Evolutionary conservation across 2,329 filamentous ascomycete species (phyloP).

Genomic region (Aspergillus sp.): DNA sequence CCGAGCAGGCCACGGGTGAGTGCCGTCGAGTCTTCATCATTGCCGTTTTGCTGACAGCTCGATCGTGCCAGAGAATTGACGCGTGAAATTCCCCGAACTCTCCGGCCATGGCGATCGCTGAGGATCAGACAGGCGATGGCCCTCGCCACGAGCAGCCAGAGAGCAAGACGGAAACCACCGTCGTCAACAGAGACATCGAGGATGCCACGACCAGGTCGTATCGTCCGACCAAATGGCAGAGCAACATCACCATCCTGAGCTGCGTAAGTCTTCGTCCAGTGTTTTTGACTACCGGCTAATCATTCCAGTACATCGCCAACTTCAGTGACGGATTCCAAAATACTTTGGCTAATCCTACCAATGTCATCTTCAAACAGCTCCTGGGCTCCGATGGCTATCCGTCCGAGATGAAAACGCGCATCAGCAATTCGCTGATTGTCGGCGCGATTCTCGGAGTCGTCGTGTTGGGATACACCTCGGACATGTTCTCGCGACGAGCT

Average conservation of each 20-base stretch:
- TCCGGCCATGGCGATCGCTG: too few species aligned
- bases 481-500: constrained; percentile 22
- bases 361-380: constrained; percentile 26
- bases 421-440: constrained; percentile 25
- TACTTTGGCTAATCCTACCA: constrained; percentile 25
- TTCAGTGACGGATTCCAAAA: constrained; percentile 30
- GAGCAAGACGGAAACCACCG: not conserved
- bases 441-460: constrained; percentile 25
- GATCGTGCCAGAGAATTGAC: too few species aligned
- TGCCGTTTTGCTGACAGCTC: too few species aligned
- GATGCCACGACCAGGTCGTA: constrained; percentile 3
- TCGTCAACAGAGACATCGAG: not conserved
- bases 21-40: too few species aligned
- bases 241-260: constrained; percentile 24
- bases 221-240: constrained; percentile 19
- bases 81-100: too few species aligned
- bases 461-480: constrained; percentile 22
- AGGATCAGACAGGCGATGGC: too few species aligned
- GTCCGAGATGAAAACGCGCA: constrained; percentile 25
- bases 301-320: constrained; percentile 23
- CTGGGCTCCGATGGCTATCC: constrained; percentile 17
- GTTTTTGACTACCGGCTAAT: not conserved
- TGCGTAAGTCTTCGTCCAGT: constrained; percentile 15
- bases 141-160: too few species aligned
- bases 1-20: too few species aligned